phyloP scores from a whole-genome alignment of 2,329 filamentous ascomycete genomes.

The Aspergillus proliferans region DNA sequence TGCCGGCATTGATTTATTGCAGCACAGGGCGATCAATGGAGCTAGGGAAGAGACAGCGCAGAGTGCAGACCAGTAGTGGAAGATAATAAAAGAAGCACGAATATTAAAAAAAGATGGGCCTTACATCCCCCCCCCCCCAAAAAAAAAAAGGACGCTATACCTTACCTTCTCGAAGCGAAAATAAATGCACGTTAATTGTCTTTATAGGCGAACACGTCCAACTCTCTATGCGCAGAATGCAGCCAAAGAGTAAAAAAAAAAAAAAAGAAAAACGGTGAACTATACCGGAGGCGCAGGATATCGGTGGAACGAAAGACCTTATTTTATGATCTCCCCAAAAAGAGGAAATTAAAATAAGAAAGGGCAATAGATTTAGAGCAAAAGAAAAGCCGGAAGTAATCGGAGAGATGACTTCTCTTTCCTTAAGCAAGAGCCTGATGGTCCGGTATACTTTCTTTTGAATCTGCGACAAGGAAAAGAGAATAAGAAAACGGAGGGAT shows the following conservation, averaged over 20 bases:
- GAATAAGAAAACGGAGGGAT: neutral
- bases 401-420: neutral
- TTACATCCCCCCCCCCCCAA: neutral
- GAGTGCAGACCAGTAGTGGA: slow-evolving; percentile 13
- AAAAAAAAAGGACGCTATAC: slow-evolving; percentile 4
- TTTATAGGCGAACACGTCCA: slow-evolving; percentile 7
- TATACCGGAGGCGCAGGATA: slow-evolving; percentile 20
- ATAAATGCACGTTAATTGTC: slow-evolving; percentile 1
- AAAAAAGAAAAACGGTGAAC: slow-evolving; percentile 15
- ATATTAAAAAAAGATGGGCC: slow-evolving; percentile 5
- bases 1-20: slow-evolving; percentile 29
- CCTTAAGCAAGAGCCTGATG: neutral
- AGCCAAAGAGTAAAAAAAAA: slow-evolving; percentile 4
- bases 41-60: slow-evolving; percentile 17
- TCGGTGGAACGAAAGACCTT: slow-evolving; percentile 8
- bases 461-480: neutral
- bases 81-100: slow-evolving; percentile 8
- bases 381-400: neutral
- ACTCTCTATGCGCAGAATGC: slow-evolving; percentile 5
- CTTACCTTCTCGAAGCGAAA: slow-evolving; percentile 12
- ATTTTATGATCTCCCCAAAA: slow-evolving; percentile 6
- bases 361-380: neutral
- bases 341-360: neutral
- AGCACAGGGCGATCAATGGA: slow-evolving; percentile 33
- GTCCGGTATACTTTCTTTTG: neutral